phyloP scores from a whole-genome alignment of 805 yeast genomes.

The Schwanniomyces vanrijiae region DNA sequence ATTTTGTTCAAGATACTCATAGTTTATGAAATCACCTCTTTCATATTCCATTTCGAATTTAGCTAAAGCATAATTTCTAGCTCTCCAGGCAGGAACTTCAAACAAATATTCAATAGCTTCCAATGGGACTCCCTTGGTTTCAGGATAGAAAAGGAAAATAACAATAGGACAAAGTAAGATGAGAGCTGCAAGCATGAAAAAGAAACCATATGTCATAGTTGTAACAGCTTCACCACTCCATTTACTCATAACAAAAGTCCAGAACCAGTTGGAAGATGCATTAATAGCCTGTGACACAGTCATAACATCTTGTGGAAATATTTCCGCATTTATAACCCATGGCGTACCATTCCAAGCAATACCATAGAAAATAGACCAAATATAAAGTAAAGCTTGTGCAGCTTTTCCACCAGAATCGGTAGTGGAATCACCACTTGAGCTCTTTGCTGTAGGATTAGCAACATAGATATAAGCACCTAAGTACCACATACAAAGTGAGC shows the following conservation, averaged over 20 bases:
- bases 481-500: slow-evolving; percentile 47
- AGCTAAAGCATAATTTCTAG: slow-evolving; percentile 25
- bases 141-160: slow-evolving; percentile 35
- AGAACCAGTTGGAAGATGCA: slow-evolving; percentile 49
- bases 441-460: too few relatives aligned
- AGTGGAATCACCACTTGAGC: too few relatives aligned
- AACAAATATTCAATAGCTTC: slow-evolving; percentile 32
- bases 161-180: slow-evolving; percentile 26
- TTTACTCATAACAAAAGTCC: slow-evolving; percentile 50
- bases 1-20: neutral
- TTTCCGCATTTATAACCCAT: slow-evolving; percentile 48
- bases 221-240: slow-evolving; percentile 45
- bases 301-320: slow-evolving; percentile 42
- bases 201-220: slow-evolving; percentile 44
- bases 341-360: slow-evolving; percentile 50
- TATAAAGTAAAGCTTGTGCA: slow-evolving; percentile 45
- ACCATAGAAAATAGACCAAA: slow-evolving; percentile 40
- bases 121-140: slow-evolving; percentile 37
- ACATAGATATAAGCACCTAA: slow-evolving; percentile 48
- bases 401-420: slow-evolving; percentile 41
- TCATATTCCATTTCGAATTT: slow-evolving; percentile 17
- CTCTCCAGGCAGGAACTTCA: slow-evolving; percentile 35
- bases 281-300: slow-evolving; percentile 43
- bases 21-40: slow-evolving; percentile 1
- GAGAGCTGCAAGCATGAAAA: slow-evolving; percentile 40